phyloP scores from a whole-genome alignment of 495 filamentous ascomycete species.

The Penicillium egyptiacum region DNA sequence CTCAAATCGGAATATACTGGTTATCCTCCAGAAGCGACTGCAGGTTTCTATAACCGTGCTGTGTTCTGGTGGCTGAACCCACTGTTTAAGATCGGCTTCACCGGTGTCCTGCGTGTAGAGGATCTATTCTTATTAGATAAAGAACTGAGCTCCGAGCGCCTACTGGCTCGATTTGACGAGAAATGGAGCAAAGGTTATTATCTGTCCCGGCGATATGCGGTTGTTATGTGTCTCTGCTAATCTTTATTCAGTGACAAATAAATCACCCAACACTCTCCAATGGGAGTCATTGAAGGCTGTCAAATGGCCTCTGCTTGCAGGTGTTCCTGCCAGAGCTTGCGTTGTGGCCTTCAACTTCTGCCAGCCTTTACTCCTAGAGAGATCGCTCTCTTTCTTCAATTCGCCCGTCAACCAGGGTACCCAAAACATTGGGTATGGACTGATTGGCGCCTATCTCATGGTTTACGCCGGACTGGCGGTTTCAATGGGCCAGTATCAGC shows the following conservation, averaged over 20 bases:
- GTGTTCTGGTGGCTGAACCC: conserved; percentile 62
- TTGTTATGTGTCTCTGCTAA: conserved; percentile 15
- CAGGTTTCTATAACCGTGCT: conserved; percentile 50
- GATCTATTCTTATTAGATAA: conserved; percentile 51
- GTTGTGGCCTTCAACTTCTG: conserved; percentile 61
- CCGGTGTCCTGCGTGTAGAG: conserved; percentile 39
- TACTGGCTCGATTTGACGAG: conserved; percentile 38
- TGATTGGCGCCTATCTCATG: conserved; percentile 63
- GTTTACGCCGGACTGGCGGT: conserved; percentile 62
- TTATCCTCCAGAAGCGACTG: conserved; percentile 60
- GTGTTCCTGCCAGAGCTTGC: conserved; percentile 52
- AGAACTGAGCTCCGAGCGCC: conserved; percentile 39
- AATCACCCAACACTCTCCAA: conserved; percentile 47
- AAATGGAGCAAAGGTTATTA: conserved; percentile 32
- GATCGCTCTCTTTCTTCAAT: conserved; percentile 48
- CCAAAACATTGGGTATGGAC: conserved; percentile 58
- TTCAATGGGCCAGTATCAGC: conserved; percentile 51
- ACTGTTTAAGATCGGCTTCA: conserved; percentile 53
- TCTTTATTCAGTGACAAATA: conserved; percentile 24
- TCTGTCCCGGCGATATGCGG: background rate
- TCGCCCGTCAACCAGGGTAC: conserved; percentile 38
- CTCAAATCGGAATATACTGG: conserved; percentile 42
- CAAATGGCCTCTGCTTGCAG: conserved; percentile 46
- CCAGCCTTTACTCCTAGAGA: conserved; percentile 63
- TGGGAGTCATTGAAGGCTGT: conserved; percentile 46